Base-by-base conservation (phyloP, 805 yeast species). In the Cyberlindnera japonica region DNA sequence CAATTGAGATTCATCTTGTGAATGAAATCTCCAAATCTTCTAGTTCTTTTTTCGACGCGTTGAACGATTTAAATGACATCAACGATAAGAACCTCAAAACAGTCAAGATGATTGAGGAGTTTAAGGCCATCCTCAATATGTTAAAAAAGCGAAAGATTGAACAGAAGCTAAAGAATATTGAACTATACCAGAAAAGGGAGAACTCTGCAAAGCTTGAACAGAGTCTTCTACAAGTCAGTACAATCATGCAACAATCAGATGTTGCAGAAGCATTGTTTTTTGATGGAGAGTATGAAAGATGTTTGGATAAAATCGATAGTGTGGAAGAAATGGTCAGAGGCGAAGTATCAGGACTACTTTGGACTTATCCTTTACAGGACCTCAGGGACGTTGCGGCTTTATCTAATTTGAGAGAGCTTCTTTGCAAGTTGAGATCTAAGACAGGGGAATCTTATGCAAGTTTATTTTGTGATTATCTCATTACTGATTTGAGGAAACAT, bases 21-120 rank as follows among this genome's bases (percentile, higher is more conserved):
- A 71, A 76, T 28, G 96, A 89, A 60, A 88, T 93, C 23, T 83
- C 95, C 4, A 75, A 77, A 48, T 83, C 96, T 0, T 86, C 96
- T 0, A 78, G 79, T 38, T 80, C 90, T 7, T 91, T 93, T 56
- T 89, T 89, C 62, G 78, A 78, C 37, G 90, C 96, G 0, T 66
- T 95, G 40, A 86, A 81, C 39, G 95, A 88, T 47, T 73, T 93
- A 41, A 79, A 80, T 51, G 69, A 67, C 7, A 79, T 90, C 25
- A 75, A 80, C 35, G 55, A 61, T 2, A 75, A 74, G 46, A 76
- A 90, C 3, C 62, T 67, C 11, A 57, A 59, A 11, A 73, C 89
- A 18, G 65, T 82, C 0, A 56, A 59, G 5, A 65, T 71, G 28
- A 66, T 82, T 35, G 58, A 70, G 23, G 53, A 57, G 0, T 62